Base-by-base conservation (phyloP, 305 asterid genomes). In the Solanum hybrid region DNA sequence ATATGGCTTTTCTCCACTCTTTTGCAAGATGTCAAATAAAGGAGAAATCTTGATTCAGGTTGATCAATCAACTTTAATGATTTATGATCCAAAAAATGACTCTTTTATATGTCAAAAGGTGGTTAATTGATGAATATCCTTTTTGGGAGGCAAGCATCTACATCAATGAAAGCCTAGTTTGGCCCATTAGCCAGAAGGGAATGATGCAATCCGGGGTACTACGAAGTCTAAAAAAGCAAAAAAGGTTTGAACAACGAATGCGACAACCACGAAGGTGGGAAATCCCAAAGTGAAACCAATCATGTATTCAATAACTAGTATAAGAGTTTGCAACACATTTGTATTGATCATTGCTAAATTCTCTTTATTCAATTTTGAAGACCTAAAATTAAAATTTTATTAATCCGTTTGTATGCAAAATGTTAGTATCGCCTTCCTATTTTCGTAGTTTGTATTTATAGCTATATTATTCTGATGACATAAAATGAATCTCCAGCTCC, bases 1-100 rank as follows among this genome's bases (percentile, higher is more conserved):
- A 14, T 45, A 45, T 45, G 0, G 8, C 8, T 45, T 71, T 71
- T 71, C 4, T 71, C 76, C 76, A 4, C 93, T 94, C 9, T 86
- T 94, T 92, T 56, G 75, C 75, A 34, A n/a, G 73, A 64, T 93
- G 87, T 86, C 92, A 45, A 91, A 90, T 5, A 90, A 91, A 82
- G 94, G 94, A 51, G 94, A 94, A 40, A 51, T 94, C 31, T 34
- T 95, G 75, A 45, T 95, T 91, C 15, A 17, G 15, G 6, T 5
- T 19, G 5, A 17, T 34, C 12, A 34, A 32, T 77, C 82, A 17
- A 32, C 82, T 34, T 77, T 77, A 15, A 17, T 32, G 4, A 73
- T 77, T 9, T 77, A 34, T n/a, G 11, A 34, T 77, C 14, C 42
- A 32, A 77, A 75, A 73, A 15, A 29, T 3, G n/a, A 73, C 1